These are phyloP conservation scores for Niveomyces coronatus DNA, from an alignment of 2,329 filamentous ascomycete genomes.

Conservation along the genomic window DNA sequence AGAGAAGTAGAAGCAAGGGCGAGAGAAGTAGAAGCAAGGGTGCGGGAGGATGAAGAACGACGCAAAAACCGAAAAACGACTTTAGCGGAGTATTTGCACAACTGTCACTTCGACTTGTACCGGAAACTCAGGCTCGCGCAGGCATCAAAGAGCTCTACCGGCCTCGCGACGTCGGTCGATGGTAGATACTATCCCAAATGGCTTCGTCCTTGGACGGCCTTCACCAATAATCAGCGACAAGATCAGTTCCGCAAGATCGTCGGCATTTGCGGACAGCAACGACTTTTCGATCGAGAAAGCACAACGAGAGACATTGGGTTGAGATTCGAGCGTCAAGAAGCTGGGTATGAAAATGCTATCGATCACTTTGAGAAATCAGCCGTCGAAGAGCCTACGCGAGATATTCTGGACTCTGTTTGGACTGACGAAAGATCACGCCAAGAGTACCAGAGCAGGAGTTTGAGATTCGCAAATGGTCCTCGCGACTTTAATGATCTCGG, in stretches of 20 bases:
- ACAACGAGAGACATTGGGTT: not conserved
- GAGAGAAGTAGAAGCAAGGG: not conserved
- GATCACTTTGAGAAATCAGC: not conserved
- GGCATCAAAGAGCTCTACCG: not conserved
- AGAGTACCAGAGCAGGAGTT: not conserved
- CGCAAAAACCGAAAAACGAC: constrained; percentile 1
- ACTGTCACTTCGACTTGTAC: constrained; percentile 2
- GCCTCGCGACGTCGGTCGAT: not conserved
- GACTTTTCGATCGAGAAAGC: not conserved
- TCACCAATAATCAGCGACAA: not conserved
- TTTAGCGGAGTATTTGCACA: not conserved
- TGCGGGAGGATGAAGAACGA: not conserved
- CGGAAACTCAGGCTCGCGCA: not conserved
- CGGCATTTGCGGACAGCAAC: not conserved
- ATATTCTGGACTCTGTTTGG: not conserved
- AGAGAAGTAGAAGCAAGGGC: not conserved
- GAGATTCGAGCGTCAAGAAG: not conserved
- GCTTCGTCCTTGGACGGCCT: not conserved
- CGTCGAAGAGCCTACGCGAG: not conserved
- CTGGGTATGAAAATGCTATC: not conserved
- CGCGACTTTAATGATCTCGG: not conserved
- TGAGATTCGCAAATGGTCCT: not conserved
- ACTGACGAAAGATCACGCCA: not conserved
- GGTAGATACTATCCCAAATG: not conserved
- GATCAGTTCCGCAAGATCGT: not conserved